phyloP scores from a whole-genome alignment of 495 filamentous ascomycete genomes.

The Podospora pseudocomata region DNA sequence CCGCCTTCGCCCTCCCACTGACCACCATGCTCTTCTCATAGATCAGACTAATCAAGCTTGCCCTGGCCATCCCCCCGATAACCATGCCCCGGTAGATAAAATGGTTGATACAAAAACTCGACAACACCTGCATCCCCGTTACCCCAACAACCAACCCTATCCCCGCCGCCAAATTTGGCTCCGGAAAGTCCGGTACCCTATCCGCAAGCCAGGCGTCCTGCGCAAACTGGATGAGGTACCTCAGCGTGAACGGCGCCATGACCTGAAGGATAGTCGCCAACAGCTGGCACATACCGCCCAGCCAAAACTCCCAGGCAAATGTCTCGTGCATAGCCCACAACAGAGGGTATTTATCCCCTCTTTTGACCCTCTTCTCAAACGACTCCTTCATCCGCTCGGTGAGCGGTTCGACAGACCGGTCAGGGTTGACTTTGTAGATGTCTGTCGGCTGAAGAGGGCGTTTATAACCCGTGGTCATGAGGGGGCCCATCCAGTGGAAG shows the following conservation, averaged over 20 bases:
- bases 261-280: conserved; percentile 65
- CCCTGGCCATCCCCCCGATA: conserved; percentile 71
- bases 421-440: conserved; percentile 81
- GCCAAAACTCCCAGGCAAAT: conserved; percentile 78
- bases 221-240: conserved; percentile 78
- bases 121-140: conserved; percentile 67
- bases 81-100: conserved; percentile 81
- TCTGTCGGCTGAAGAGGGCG: conserved; percentile 79
- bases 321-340: conserved; percentile 81
- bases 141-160: conserved; percentile 75
- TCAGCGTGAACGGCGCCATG: conserved; percentile 67
- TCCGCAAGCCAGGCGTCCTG: conserved; percentile 66
- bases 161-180: conserved; percentile 61
- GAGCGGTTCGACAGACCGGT: conserved; percentile 65
- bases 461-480: conserved; percentile 77
- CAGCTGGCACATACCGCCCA: conserved; percentile 77
- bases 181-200: conserved; percentile 40
- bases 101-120: conserved; percentile 71
- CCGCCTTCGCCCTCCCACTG: conserved; percentile 73
- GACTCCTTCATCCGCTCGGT: conserved; percentile 59
- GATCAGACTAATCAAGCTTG: conserved; percentile 67
- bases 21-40: conserved; percentile 82
- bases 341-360: conserved; percentile 70
- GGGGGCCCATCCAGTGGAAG: conserved; percentile 65
- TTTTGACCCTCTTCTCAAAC: conserved; percentile 61